A percentile compares a stretch with the other conserved stretches of the same genome.
Evolutionary conservation across 2,329 filamentous ascomycete species (phyloP).

Genomic region (Coniella lustricola): DNA sequence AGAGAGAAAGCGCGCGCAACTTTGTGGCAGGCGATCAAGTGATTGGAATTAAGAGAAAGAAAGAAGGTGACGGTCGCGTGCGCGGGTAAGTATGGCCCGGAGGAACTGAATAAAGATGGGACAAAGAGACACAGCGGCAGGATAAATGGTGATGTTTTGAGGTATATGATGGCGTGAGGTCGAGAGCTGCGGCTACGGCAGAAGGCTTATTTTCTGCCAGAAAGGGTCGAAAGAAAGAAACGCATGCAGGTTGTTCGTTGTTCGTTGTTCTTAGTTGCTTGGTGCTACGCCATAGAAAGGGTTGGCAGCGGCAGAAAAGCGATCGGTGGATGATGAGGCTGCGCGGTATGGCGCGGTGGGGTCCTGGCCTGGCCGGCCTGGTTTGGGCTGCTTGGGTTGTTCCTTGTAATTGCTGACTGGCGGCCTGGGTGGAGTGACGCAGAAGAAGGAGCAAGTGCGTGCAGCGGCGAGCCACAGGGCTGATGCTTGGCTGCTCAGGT

Average conservation of each 20-base stretch:
- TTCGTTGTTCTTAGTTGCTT: too few species aligned
- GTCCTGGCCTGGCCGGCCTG: neutral
- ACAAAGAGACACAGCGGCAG: slow-evolving; percentile 3
- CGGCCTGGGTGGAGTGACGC: neutral
- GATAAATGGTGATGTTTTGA: slow-evolving; percentile 5
- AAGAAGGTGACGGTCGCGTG: neutral
- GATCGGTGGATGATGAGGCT: neutral
- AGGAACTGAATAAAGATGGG: neutral
- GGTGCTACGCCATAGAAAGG: slow-evolving; percentile 1
- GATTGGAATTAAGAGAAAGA: neutral
- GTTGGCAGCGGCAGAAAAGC: neutral
- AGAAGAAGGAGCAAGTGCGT: neutral
- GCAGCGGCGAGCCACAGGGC: slow-evolving; percentile 7
- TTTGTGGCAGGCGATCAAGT: too few species aligned
- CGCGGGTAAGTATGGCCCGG: too few species aligned
- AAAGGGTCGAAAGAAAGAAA: neutral
- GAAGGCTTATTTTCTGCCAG: neutral
- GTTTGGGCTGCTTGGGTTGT: slow-evolving; percentile 1
- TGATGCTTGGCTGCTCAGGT: slow-evolving; percentile 6
- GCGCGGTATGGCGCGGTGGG: neutral
- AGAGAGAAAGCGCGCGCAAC: neutral
- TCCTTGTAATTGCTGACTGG: slow-evolving; percentile 1
- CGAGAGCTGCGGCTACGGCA: neutral
- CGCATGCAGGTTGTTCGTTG: neutral
- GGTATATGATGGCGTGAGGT: slow-evolving; percentile 12